Conservation (phyloP, 768 basidiomycete genomes). For the Lactarius indigo region DNA sequence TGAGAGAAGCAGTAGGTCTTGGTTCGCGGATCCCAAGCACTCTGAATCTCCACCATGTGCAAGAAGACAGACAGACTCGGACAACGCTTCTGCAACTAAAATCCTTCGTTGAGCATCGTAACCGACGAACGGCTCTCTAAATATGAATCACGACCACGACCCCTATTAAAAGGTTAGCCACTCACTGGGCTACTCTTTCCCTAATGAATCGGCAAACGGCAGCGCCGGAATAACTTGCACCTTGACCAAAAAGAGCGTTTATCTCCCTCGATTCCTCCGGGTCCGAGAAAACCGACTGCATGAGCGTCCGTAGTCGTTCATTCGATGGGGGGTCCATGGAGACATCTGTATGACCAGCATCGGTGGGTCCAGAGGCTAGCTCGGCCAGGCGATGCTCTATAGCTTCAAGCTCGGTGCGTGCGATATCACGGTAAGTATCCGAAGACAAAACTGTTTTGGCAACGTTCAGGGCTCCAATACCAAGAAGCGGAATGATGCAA, state of each 20-base stretch:
- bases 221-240: background rate
- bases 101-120: conserved; percentile 8
- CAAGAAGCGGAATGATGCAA: conserved; percentile 32
- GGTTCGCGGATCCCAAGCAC: conserved; percentile 13
- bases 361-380: conserved; percentile 6
- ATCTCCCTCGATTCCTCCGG: conserved; percentile 5
- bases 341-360: background rate
- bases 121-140: conserved; percentile 14
- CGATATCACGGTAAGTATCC: conserved; percentile 2
- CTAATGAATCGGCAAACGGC: conserved; percentile 9
- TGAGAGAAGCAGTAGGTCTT: conserved; percentile 27
- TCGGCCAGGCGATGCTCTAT: conserved; percentile 15
- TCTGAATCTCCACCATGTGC: conserved; percentile 18
- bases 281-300: conserved; percentile 14
- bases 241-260: background rate
- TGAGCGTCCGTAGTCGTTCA: conserved; percentile 1
- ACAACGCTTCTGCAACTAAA: conserved; percentile 11
- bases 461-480: conserved; percentile 28
- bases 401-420: conserved; percentile 10
- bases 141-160: background rate
- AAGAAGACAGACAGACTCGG: conserved; percentile 20
- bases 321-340: background rate
- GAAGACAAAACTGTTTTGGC: conserved; percentile 21
- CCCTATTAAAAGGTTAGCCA: background rate
- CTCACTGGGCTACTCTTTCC: conserved; percentile 12